Base-by-base conservation (phyloP, 768 basidiomycete species). In the Boletellus ananas region DNA sequence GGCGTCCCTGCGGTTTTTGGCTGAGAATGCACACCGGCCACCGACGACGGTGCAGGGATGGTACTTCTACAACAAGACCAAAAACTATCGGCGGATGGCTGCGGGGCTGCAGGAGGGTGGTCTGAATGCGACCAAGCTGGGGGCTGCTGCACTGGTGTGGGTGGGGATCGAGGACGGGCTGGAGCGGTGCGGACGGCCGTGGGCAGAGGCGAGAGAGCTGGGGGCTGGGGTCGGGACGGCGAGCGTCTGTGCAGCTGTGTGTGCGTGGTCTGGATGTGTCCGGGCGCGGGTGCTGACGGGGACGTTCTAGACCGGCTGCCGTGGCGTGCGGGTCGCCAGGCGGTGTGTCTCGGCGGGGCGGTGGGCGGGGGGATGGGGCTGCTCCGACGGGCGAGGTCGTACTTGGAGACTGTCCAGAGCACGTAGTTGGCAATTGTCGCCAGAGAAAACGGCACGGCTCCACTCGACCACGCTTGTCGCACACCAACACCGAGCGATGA, bases 1-100 rank as follows among this genome's bases (percentile, higher is more conserved):
- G 41, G 82, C 86, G n/a, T 78, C 81, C 12, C 72, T 93, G 65
- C 85, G 82, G 45, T 94, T 88, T 67, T 77, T 94, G 43, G 92
- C 91, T n/a, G 92, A 95, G 68, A 94, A 95, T 66, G 92, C 84
- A 38, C 93, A 95, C 69, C 78, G 90, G 48, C 78, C 87, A 42
- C 92, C 92, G 18, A 84, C 71, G 58, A 95, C 93, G 27, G 78
- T 91, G 50, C 81, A 85, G 58, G 93, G 93, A 51, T 94, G 93
- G 92, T 95, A 94, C 68, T 87, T 91, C 60, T 94, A 95, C 81
- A 88, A 91, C 66, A 94, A 94, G 75, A 93, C 90, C 25, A 95
- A 94, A 69, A 94, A 94, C 74, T 94, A 94, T 75, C 76, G 80
- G 58, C 81, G 93, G 58, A 77, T 91, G 61, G 75, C 83, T 54